These are phyloP conservation scores for Volvox africanus DNA, from an alignment of 139 green algal genomes.

Conservation along the genomic window DNA sequence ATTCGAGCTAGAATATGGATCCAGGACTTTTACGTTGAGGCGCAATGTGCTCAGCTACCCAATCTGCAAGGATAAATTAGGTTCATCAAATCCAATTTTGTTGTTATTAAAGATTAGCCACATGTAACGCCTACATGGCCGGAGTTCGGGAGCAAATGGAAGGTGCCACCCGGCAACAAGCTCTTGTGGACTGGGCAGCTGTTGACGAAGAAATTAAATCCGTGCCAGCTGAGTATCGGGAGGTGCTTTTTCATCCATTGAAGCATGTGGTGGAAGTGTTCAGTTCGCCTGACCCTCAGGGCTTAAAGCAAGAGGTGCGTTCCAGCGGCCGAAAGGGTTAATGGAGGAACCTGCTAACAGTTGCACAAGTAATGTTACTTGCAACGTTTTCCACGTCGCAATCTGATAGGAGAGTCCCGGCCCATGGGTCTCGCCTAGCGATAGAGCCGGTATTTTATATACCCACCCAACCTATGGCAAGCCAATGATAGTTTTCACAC, in stretches of 20 bases:
- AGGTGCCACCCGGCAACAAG: not conserved
- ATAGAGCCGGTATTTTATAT: too few relatives aligned
- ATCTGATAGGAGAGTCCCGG: too few relatives aligned
- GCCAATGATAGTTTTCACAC: too few relatives aligned
- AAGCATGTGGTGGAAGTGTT: slow-evolving; percentile 85
- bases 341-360: too few relatives aligned
- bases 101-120: not conserved
- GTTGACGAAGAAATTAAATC: slow-evolving; percentile 72
- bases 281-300: slow-evolving; percentile 69
- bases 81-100: not conserved
- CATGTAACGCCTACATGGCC: not conserved
- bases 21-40: too few relatives aligned
- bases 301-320: slow-evolving; percentile 69
- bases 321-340: too few relatives aligned
- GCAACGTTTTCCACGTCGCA: too few relatives aligned
- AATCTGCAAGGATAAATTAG: too few relatives aligned
- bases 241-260: slow-evolving; percentile 82
- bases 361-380: too few relatives aligned
- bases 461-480: too few relatives aligned
- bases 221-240: slow-evolving; percentile 65
- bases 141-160: slow-evolving; percentile 16
- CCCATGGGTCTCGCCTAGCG: not conserved
- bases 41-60: too few relatives aligned
- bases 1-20: too few relatives aligned
- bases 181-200: slow-evolving; percentile 70